Conservation (phyloP, 2,329 filamentous ascomycete genomes). For the Fusarium foetens region DNA sequence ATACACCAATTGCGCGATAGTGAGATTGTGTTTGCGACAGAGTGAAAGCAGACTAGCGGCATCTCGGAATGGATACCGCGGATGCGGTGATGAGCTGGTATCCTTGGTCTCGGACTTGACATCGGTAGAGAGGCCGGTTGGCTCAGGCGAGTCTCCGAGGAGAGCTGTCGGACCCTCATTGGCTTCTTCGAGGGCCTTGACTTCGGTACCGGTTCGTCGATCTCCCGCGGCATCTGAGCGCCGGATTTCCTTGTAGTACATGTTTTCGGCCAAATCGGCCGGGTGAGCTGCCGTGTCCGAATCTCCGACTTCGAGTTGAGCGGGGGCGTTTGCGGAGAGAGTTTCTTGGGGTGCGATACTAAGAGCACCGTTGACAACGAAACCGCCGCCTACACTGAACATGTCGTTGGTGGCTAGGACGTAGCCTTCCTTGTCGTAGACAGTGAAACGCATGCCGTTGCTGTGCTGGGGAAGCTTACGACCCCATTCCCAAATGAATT, state of each 20-base stretch:
- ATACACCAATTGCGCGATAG: constrained; percentile 62
- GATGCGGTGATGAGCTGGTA: constrained; percentile 46
- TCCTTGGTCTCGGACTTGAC: constrained; percentile 31
- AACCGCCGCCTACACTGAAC: constrained; percentile 63
- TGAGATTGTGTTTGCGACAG: constrained; percentile 61
- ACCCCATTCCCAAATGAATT: constrained; percentile 63
- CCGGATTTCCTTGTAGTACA: constrained; percentile 63
- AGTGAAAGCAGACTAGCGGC: constrained; percentile 57
- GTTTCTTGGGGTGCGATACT: constrained; percentile 52
- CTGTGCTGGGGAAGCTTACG: constrained; percentile 62
- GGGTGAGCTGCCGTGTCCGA: constrained; percentile 49
- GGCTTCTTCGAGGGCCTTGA: constrained; percentile 50
- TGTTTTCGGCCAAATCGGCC: constrained; percentile 61
- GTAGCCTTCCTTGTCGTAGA: constrained; percentile 58
- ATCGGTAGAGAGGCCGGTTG: constrained; percentile 17
- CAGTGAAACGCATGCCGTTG: constrained; percentile 63
- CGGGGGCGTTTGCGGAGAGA: constrained; percentile 15
- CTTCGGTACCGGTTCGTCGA: constrained; percentile 56
- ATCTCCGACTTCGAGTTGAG: constrained; percentile 20
- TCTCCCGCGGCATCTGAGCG: constrained; percentile 58
- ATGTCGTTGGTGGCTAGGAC: constrained; percentile 61
- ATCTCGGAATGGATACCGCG: constrained; percentile 59
- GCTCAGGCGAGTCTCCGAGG: constrained; percentile 12
- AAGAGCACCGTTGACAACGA: constrained; percentile 61
- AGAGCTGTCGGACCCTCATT: constrained; percentile 14